Percentiles rank a stretch among this genome's conserved stretches.
Conservation (phyloP, 371 early-diverging fungal genomes). For the Smittium culicis region DNA sequence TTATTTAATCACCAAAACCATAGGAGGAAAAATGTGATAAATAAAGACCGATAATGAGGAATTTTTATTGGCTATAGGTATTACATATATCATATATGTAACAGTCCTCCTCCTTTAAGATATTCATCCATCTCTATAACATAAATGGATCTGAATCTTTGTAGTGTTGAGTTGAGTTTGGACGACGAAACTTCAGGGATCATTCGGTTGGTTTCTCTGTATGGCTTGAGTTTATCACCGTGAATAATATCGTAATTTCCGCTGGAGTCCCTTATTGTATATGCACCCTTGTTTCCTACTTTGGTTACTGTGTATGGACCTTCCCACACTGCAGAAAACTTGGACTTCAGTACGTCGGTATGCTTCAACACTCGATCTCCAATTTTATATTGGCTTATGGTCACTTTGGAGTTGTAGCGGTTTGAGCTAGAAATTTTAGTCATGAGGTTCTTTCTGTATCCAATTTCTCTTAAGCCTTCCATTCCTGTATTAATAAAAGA, state of each 20-base stretch:
- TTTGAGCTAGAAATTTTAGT: not conserved
- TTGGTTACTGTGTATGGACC: constrained; percentile 9
- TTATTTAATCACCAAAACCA: no score
- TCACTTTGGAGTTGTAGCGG: constrained; percentile 4
- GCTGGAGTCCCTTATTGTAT: not conserved
- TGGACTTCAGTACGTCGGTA: not conserved
- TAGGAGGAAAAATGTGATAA: not conserved
- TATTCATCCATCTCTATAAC: not conserved
- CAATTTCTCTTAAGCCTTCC: not conserved
- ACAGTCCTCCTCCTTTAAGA: not conserved
- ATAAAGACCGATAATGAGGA: not conserved
- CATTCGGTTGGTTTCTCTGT: constrained; percentile 1
- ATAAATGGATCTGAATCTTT: not conserved
- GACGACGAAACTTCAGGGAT: constrained; percentile 4
- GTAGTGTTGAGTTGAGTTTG: not conserved
- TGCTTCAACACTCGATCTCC: constrained; percentile 6
- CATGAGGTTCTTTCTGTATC: constrained; percentile 1
- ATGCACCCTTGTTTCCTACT: not conserved
- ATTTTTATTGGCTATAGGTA: not conserved
- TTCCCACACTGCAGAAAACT: constrained; percentile 5
- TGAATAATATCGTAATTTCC: not conserved
- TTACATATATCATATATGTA: not conserved
- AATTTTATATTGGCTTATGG: not conserved
- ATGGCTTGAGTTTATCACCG: constrained; percentile 5
- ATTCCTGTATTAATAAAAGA: not conserved